Base-by-base conservation (phyloP, 495 filamentous ascomycete genomes). In the Glarea lozoyensis region DNA sequence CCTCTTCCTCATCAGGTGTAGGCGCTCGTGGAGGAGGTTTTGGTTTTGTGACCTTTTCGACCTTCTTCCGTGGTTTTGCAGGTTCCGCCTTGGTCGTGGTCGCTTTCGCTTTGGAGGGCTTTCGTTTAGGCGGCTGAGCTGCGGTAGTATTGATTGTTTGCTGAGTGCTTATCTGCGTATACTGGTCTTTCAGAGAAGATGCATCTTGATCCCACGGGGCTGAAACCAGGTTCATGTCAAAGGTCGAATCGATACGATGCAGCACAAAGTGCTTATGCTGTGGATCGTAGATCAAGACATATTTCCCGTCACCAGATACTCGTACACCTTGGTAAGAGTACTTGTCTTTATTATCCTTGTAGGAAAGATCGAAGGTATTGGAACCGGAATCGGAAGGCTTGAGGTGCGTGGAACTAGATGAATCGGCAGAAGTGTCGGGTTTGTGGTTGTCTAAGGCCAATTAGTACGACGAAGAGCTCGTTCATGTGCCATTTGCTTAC, bases 161-260 rank as follows among this genome's bases (percentile, higher is more conserved):
- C 15, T 37, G 17, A 3, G 43, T 12, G 12, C 46, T 34, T 37
- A 57, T n/a, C 45, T 54, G 54, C 0, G 22, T 11, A 24, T 57
- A 57, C 29, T 50, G 31, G 5, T 35, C 39, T 37, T 42, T 46
- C 29, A 56, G 31, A 6, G 18, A 40, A 3, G 42, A 44, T 22
- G 36, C 40, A 29, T 54, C 41, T 11, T 51, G 22, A 3, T 34
- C 21, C 54, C 50, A 57, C 9, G 54, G 54, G 7, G 55, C 42
- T 13, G 38, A 44, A 19, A 66, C 64, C 15, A 75, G 51, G 49
- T 75, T 75, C 73, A 77, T 75, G 52, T 75, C 65, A 57, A 77
- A 77, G 36, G 65, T 67, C n/a, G 70, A 75, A 46, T 77, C 70
- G 24, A 77, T 57, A 30, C 63, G 65, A 55, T 77, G 69, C n/a